Base-by-base conservation (phyloP, 441 rosid genomes). In the Pelargonium citronellum region DNA sequence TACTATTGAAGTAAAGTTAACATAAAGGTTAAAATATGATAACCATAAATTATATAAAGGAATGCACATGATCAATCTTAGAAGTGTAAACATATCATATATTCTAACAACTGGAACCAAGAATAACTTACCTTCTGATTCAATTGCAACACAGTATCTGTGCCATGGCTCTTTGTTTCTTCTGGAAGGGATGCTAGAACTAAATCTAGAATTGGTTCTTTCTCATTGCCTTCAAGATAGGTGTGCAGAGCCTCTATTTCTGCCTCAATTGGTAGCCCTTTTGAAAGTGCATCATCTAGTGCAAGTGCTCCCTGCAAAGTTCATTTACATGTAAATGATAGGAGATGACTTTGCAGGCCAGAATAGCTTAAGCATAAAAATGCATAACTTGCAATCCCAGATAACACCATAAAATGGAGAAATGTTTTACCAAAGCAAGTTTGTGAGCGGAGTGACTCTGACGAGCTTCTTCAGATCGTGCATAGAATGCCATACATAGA, bases 401-500 rank as follows among this genome's bases (percentile, higher is more conserved):
- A 57, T 20, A 57, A 19, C 63, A 57, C 10, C 12, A 57, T 17
- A 49, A 49, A 12, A 57, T 57, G 63, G 22, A 17, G 2, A 16
- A 55, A 10, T 57, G 8, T 55, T 73, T 82, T 83, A 95, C 99
- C 92, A 89, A 77, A 69, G 98, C 92, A 75, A 95, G 96, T 88
- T 88, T 92, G 83, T 92, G 97, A 83, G 87, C 90, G 75, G 91
- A 92, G 83, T 92, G 91, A 80, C 87, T 91, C 80, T 87, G 88
- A 51, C 92, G 94, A 68, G 97, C 91, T 81, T 91, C 98, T 83
- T 92, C 97, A 68, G 97, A 92, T 73, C 94, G 89, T 2, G 96
- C 98, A 79, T 87, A 92, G 82, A 95, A 95, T 73, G 99, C 98
- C 97, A 89, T 85, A 81, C 91, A 84, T 78, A 95, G 77, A 46